phyloP scores from a whole-genome alignment of 2,329 filamentous ascomycete genomes.

The Rosellinia necatrix region DNA sequence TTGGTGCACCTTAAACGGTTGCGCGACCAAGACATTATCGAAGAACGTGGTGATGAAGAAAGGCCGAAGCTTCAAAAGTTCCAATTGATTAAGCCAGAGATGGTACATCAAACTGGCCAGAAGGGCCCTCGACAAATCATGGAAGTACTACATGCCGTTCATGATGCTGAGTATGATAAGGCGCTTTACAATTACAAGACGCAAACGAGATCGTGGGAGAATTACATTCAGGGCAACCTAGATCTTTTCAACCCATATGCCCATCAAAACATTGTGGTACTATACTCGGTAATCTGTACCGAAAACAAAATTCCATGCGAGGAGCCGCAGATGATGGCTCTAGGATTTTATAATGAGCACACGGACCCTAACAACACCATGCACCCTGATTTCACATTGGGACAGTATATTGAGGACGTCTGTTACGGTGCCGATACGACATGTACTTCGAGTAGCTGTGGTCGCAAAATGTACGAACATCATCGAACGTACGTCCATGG shows the following conservation, averaged over 20 bases:
- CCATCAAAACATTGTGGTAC: constrained; percentile 93
- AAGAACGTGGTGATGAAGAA: constrained; percentile 62
- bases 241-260: constrained; percentile 93
- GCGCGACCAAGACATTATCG: constrained; percentile 72
- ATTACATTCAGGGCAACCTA: constrained; percentile 84
- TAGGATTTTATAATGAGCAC: constrained; percentile 93
- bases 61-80: constrained; percentile 73
- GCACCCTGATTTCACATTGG: constrained; percentile 88
- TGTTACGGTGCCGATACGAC: constrained; percentile 76
- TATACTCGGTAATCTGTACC: constrained; percentile 93
- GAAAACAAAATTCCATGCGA: constrained; percentile 91
- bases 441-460: constrained; percentile 84
- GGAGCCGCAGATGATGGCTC: constrained; percentile 85
- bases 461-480: constrained; percentile 87
- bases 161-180: constrained; percentile 96
- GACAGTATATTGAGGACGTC: constrained; percentile 92
- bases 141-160: constrained; percentile 91
- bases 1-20: constrained; percentile 81
- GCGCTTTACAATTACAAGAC: constrained; percentile 92
- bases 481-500: constrained; percentile 97
- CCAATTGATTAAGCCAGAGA: constrained; percentile 89
- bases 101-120: constrained; percentile 85
- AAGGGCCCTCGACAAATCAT: constrained; percentile 84
- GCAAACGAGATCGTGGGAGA: constrained; percentile 95
- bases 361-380: constrained; percentile 65